Evolutionary conservation across 2,329 filamentous ascomycete species (phyloP), one percentile per base, ranked within the genome.

Genomic region (Sphaerulina vaccinii): DNA sequence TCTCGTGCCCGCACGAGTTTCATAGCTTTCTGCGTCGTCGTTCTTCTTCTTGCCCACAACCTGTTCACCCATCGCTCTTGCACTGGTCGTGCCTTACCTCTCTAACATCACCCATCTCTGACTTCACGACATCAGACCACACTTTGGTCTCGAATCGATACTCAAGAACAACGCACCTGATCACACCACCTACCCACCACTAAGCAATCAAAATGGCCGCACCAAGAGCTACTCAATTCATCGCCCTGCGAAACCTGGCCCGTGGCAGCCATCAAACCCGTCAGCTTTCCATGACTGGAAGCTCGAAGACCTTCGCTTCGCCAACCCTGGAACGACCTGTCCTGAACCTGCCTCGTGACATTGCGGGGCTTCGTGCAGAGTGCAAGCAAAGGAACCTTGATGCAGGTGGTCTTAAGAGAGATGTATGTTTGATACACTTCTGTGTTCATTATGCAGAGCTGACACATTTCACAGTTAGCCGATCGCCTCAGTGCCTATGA

Each of bases 261-360:
- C 64, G 63, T 13, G 51, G 51, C 54, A 68, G 63, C 61, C 68
- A 64, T 33, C 64, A 71, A 51, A 63, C 66, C 60, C 81, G 82
- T 59, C 67, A 69, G 51, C 75, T 84, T 43, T 79, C 80, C 70
- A 82, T 84, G 72, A 84, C 82, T 29, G 81, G 81, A 32, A 32
- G 27, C 49, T 77, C 78, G 33, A 74, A 80, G 22, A 80, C 80
- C 44, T 81, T 77, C 55, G 73, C 71, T 63, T 80, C 71, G 58
- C 73, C 66, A 62, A 70, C 73, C 69, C 73, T 68, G 62, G 79
- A 81, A 60, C 77, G 77, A 61, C 72, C 77, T 29, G 73, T 74
- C 36, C 64, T 75, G 50, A 79, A 79, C 52, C 70, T 76, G 27
- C 75, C 79, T 51, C 75, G 74, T 54, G 77, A 73, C 55, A 67